These are phyloP conservation scores for Diutina mesorugosa DNA, from an alignment of 1,139 yeast genomes.

Conservation along the genomic window DNA sequence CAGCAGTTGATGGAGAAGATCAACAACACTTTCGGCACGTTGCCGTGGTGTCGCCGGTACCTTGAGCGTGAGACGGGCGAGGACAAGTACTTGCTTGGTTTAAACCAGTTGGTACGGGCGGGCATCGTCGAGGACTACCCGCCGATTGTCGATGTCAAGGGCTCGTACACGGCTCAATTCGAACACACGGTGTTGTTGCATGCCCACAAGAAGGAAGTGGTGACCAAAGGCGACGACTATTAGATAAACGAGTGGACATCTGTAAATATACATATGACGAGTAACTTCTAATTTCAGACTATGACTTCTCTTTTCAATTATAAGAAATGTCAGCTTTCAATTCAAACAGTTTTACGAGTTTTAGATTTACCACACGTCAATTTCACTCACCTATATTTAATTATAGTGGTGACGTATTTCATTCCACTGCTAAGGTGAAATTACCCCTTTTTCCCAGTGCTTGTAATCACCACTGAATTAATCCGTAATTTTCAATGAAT, in stretches of 20 bases:
- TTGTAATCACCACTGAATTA: no score
- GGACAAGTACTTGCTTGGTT: constrained; percentile 81
- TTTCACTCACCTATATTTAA: no score
- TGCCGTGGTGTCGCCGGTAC: constrained; percentile 95
- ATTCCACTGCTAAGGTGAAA: no score
- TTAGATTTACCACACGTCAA: no score
- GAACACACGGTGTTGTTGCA: constrained; percentile 90
- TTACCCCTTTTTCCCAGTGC: no score
- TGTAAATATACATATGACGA: no score
- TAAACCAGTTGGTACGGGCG: constrained; percentile 71
- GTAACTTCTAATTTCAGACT: no score
- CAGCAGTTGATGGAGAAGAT: constrained; percentile 54
- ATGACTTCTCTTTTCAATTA: no score
- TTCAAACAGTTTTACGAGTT: no score
- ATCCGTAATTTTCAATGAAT: no score
- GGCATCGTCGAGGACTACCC: constrained; percentile 91
- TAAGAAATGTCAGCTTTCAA: no score
- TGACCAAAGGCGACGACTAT: constrained; percentile 90
- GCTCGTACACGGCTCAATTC: constrained; percentile 89
- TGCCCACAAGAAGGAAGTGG: constrained; percentile 88
- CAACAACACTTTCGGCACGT: constrained; percentile 75
- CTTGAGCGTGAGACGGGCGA: constrained; percentile 75
- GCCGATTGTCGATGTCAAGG: constrained; percentile 79
- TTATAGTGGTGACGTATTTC: no score
- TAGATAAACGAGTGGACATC: constrained; percentile 12